Conservation (phyloP, 169 alveolate genomes). For the Plasmodium coatneyi region DNA sequence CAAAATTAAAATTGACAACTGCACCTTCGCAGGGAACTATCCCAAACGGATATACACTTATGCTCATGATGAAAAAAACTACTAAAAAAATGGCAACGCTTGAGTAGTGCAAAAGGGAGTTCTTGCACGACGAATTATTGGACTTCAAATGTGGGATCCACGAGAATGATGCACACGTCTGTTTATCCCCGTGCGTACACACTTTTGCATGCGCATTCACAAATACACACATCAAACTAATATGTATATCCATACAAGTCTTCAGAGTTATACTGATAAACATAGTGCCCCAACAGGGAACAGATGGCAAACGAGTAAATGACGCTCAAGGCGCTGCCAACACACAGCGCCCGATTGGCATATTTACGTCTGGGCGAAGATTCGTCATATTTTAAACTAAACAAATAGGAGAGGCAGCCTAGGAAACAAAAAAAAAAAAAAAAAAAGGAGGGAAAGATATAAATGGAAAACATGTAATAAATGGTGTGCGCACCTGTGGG, state of each 20-base stretch:
- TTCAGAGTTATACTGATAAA: constrained; percentile 28
- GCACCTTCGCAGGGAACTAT: not conserved
- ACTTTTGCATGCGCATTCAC: not conserved
- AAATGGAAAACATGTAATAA: not conserved
- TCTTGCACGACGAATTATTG: not conserved
- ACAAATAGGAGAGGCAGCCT: constrained; percentile 70
- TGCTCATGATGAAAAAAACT: not conserved
- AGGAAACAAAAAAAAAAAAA: not conserved
- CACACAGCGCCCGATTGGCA: constrained; percentile 61
- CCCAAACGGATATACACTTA: not conserved
- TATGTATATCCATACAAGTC: constrained; percentile 56
- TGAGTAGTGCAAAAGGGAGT: not conserved
- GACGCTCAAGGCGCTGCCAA: constrained; percentile 71
- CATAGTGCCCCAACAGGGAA: constrained; percentile 43
- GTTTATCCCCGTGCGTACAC: not conserved
- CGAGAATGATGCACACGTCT: not conserved
- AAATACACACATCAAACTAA: not conserved
- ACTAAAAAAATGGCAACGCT: not conserved
- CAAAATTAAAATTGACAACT: not conserved
- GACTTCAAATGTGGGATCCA: not conserved
- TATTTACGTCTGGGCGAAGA: constrained; percentile 38
- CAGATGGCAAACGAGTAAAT: constrained; percentile 56
- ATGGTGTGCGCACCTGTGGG: not conserved
- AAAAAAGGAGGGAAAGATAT: not conserved
- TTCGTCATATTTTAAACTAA: constrained; percentile 62